Conservation (phyloP, 495 filamentous ascomycete species). For the Bacidia rubella region DNA sequence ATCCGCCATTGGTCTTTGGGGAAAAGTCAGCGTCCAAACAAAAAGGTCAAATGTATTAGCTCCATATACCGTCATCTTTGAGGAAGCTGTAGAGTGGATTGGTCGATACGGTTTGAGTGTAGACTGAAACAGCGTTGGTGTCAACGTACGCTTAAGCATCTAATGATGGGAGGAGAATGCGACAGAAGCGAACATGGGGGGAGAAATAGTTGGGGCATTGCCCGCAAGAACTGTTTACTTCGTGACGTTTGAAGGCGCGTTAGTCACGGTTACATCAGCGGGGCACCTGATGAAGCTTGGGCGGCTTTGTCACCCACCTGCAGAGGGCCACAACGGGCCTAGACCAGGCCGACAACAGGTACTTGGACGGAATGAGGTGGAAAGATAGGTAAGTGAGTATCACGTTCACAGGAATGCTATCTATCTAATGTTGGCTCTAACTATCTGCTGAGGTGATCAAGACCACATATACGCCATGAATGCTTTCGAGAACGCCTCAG, state of each 20-base stretch:
- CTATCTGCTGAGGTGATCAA: no score
- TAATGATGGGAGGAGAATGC: background rate
- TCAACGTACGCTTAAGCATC: background rate
- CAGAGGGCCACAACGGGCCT: background rate
- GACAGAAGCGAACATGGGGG: background rate
- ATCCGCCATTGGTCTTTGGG: conserved; percentile 11
- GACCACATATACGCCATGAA: no score
- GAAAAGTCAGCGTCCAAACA: background rate
- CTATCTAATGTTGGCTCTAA: no score
- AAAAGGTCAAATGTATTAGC: background rate
- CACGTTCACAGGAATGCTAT: no score
- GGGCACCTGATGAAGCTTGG: background rate
- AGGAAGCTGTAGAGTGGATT: background rate
- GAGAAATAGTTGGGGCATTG: background rate
- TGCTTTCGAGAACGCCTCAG: no score
- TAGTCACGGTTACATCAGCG: background rate
- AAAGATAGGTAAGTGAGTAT: background rate
- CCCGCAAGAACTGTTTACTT: background rate
- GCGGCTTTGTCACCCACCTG: background rate
- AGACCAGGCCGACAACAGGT: no score
- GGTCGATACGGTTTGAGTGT: background rate
- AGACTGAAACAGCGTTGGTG: background rate
- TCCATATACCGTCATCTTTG: background rate
- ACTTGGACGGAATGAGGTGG: no score
- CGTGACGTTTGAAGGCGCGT: background rate